Conservation (phyloP, 371 early-diverging fungal species). For the Mucor saturninus region DNA sequence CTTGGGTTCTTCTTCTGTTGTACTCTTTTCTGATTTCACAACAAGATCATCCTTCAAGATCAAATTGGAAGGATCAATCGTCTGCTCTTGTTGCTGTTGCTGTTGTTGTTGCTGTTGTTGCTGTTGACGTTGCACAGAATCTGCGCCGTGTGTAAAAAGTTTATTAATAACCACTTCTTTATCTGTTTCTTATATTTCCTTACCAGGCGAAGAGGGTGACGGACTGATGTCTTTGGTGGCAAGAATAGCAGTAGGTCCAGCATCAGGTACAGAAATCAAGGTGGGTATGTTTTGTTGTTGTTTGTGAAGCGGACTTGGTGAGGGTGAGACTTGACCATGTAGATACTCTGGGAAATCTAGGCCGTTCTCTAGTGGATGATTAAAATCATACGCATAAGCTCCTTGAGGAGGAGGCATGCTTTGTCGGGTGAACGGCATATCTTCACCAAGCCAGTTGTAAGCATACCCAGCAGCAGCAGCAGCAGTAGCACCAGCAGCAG, state of each 20-base stretch:
- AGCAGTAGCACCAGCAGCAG: too few species aligned
- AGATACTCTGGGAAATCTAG: constrained; percentile 39
- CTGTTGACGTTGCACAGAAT: neutral
- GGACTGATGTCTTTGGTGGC: constrained; percentile 6
- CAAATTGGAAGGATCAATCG: constrained; percentile 31
- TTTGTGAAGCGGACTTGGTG: constrained; percentile 27
- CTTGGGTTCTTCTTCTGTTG: constrained; percentile 28
- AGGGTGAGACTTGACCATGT: constrained; percentile 33
- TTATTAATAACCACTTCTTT: neutral
- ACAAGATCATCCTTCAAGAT: constrained; percentile 9
- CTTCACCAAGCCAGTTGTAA: constrained; percentile 17
- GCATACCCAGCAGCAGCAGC: neutral
- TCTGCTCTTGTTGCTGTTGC: neutral
- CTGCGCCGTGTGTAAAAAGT: neutral
- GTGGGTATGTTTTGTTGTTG: constrained; percentile 26
- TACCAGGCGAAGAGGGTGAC: constrained; percentile 21
- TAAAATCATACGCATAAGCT: constrained; percentile 25
- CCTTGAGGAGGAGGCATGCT: constrained; percentile 39
- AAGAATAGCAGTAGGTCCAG: constrained; percentile 51
- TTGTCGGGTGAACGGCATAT: constrained; percentile 27
- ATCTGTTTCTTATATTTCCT: too few species aligned
- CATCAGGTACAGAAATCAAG: constrained; percentile 50
- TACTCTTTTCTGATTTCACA: neutral
- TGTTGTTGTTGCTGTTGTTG: too few species aligned
- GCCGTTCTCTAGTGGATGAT: neutral